A percentile compares a stretch with the other conserved stretches of the same genome.
These are phyloP conservation scores for Chrysopogon serrulatus DNA, from an alignment of 176 grass and related monocot genomes.

Conservation along the genomic window DNA sequence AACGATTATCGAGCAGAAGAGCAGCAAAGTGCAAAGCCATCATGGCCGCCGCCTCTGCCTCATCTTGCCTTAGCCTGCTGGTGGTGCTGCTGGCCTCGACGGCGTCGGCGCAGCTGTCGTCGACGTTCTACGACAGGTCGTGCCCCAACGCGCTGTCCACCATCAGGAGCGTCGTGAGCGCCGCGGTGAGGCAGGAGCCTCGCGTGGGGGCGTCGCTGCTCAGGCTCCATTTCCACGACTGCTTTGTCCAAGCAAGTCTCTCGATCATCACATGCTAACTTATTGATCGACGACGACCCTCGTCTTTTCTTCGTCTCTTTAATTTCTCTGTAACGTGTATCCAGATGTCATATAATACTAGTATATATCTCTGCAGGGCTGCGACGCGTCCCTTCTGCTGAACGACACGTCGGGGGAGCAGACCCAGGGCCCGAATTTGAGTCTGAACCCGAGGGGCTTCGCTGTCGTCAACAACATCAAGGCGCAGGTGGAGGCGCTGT, in stretches of 20 bases:
- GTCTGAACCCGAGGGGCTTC: constrained; percentile 34
- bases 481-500: constrained; percentile 56
- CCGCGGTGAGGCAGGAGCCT: constrained; percentile 35
- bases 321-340: too few species aligned
- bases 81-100: neutral
- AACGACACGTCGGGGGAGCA: constrained; percentile 37
- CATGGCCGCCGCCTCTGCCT: constrained; percentile 23
- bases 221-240: constrained; percentile 88
- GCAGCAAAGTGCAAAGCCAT: neutral
- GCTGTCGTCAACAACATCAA: constrained; percentile 62
- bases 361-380: too few species aligned
- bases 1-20: too few species aligned
- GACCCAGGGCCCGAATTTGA: neutral
- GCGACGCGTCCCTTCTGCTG: constrained; percentile 64
- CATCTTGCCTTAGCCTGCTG: constrained; percentile 14
- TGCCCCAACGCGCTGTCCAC: constrained; percentile 61
- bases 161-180: constrained; percentile 50
- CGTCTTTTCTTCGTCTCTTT: too few species aligned
- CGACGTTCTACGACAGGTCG: constrained; percentile 69
- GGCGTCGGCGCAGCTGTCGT: constrained; percentile 53
- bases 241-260: constrained; percentile 75
- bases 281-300: too few species aligned
- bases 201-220: constrained; percentile 76
- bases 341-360: too few species aligned
- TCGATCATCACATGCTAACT: too few species aligned